Percentiles rank a stretch among this genome's conserved stretches.
phyloP scores from a whole-genome alignment of 495 filamentous ascomycete genomes.

The Tirmania nivea region DNA sequence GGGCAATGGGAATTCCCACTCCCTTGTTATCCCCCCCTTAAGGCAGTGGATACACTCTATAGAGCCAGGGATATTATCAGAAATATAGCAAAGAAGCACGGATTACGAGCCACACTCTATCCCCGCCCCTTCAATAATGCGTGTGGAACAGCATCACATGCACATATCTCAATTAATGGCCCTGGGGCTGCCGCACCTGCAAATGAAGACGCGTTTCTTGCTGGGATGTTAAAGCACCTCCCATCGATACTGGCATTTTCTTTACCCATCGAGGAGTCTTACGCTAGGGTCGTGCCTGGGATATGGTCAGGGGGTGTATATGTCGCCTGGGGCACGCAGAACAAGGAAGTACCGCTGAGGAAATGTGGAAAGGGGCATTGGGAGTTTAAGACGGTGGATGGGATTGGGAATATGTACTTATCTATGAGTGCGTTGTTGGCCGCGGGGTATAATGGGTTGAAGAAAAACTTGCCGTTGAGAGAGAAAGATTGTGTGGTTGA shows the following conservation, averaged over 20 bases:
- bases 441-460: conserved; percentile 30
- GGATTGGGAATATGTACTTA: conserved; percentile 51
- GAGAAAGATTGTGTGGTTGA: conserved; percentile 22
- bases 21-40: conserved; percentile 37
- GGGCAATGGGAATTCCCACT: conserved; percentile 74
- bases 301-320: conserved; percentile 56
- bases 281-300: conserved; percentile 40
- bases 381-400: conserved; percentile 51
- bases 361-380: conserved; percentile 33
- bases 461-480: conserved; percentile 27
- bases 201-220: conserved; percentile 37
- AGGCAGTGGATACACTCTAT: conserved; percentile 50
- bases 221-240: conserved; percentile 42
- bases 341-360: conserved; percentile 46
- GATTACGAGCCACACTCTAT: conserved; percentile 51
- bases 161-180: conserved; percentile 40
- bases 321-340: conserved; percentile 56
- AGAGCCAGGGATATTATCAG: conserved; percentile 49
- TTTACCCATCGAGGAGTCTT: conserved; percentile 36
- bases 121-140: conserved; percentile 43
- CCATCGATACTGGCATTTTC: conserved; percentile 43
- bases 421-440: conserved; percentile 43
- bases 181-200: conserved; percentile 4
- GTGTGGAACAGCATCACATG: conserved; percentile 43
- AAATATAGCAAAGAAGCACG: conserved; percentile 33